Evolutionary conservation across 768 basidiomycete species (phyloP).

Genomic region (Mycena galericulata): DNA sequence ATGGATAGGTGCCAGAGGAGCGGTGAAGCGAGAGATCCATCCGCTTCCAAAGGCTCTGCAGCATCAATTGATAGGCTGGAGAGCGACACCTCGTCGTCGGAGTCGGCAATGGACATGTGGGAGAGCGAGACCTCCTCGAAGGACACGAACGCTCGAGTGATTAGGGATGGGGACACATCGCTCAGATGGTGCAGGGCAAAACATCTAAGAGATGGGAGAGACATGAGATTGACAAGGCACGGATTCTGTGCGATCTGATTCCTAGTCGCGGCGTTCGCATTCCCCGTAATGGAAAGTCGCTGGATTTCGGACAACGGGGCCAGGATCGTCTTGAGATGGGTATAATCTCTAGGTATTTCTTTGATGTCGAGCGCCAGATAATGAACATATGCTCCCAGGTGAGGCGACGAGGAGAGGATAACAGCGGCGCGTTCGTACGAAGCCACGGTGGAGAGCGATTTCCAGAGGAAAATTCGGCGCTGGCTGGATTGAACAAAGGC

Average conservation of each 20-base stretch:
- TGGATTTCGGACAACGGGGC: not conserved
- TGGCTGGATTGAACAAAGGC: not conserved
- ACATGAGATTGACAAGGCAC: not conserved
- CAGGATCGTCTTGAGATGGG: not conserved
- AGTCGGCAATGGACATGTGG: not conserved
- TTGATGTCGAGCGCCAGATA: not conserved
- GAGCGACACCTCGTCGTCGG: too few species aligned
- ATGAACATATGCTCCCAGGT: not conserved
- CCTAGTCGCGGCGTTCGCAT: not conserved
- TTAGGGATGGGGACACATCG: not conserved
- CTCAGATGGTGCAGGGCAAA: not conserved
- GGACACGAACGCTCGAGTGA: not conserved
- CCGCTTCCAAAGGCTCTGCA: not conserved
- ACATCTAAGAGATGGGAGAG: not conserved
- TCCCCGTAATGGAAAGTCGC: not conserved
- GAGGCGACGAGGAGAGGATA: not conserved
- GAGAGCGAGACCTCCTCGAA: not conserved
- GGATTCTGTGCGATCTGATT: not conserved
- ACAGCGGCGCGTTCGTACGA: not conserved
- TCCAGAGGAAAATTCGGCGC: not conserved
- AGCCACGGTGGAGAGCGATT: not conserved
- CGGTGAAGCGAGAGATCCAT: not conserved
- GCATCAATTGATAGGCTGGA: too few species aligned
- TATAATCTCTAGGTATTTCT: not conserved
- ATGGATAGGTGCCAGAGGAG: not conserved